Conservation (phyloP, 768 basidiomycete genomes). For the Auricularia cornea region DNA sequence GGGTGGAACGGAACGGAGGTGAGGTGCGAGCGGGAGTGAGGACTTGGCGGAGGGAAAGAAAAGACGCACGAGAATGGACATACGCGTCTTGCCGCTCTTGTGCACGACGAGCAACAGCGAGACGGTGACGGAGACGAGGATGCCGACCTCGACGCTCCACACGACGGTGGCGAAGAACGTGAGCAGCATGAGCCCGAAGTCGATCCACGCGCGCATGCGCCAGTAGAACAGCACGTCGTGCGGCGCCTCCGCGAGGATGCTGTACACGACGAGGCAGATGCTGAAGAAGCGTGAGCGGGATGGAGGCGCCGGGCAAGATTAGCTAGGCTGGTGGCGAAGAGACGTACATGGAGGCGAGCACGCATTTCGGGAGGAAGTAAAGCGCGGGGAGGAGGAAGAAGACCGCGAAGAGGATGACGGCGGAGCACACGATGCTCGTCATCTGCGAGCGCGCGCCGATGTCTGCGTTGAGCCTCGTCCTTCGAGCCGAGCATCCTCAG, state of each 20-base stretch:
- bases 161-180: constrained; percentile 85
- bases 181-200: constrained; percentile 75
- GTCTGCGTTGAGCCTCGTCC: constrained; percentile 84
- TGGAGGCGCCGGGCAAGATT: too few relatives aligned
- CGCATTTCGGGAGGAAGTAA: constrained; percentile 82
- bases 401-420: constrained; percentile 68
- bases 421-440: constrained; percentile 71
- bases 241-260: constrained; percentile 76
- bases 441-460: constrained; percentile 86
- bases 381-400: constrained; percentile 85
- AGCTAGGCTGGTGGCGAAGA: constrained; percentile 4
- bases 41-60: not conserved
- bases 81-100: constrained; percentile 78
- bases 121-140: constrained; percentile 80
- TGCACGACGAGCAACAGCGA: constrained; percentile 85
- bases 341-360: constrained; percentile 78
- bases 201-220: constrained; percentile 91
- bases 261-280: constrained; percentile 77
- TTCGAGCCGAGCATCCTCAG: constrained; percentile 5
- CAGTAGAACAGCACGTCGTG: constrained; percentile 82
- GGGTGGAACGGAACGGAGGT: too few relatives aligned
- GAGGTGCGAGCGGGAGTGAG: too few relatives aligned
- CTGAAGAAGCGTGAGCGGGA: too few relatives aligned
- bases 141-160: constrained; percentile 88
- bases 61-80: constrained; percentile 73